phyloP scores from a whole-genome alignment of 768 basidiomycete genomes.

The Pholiota molesta region DNA sequence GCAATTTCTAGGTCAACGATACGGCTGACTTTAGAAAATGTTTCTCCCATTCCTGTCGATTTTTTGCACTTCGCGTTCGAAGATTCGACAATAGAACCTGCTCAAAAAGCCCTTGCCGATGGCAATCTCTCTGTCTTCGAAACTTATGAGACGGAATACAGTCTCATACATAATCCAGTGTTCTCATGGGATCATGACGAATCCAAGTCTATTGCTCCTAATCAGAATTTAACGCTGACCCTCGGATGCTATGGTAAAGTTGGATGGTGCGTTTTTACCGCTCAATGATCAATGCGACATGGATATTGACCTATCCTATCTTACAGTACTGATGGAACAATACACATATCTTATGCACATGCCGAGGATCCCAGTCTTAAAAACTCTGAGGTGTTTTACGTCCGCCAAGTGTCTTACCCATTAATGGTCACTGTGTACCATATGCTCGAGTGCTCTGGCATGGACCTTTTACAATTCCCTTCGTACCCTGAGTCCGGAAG shows the following conservation, averaged over 20 bases:
- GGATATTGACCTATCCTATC: constrained; percentile 14
- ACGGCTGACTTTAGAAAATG: constrained; percentile 88
- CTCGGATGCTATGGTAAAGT: constrained; percentile 87
- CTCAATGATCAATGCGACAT: constrained; percentile 1
- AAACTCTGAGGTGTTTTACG: constrained; percentile 66
- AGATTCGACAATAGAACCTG: constrained; percentile 82
- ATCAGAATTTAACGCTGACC: constrained; percentile 67
- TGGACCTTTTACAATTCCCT: constrained; percentile 79
- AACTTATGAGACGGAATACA: constrained; percentile 89
- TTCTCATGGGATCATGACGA: constrained; percentile 75
- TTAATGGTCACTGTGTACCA: constrained; percentile 94
- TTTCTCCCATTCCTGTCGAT: constrained; percentile 80
- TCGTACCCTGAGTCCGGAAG: constrained; percentile 32
- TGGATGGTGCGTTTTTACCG: constrained; percentile 72
- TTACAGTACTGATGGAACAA: constrained; percentile 72
- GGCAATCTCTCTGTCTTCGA: constrained; percentile 83
- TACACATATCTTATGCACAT: constrained; percentile 85
- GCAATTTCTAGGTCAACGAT: constrained; percentile 66
- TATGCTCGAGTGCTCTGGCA: constrained; percentile 84
- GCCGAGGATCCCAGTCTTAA: constrained; percentile 48
- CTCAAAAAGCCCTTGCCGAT: constrained; percentile 77
- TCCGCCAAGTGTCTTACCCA: constrained; percentile 87
- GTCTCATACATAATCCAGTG: constrained; percentile 73
- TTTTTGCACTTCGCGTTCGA: constrained; percentile 88
- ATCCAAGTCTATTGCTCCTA: constrained; percentile 58